These are phyloP conservation scores for Cadophora malorum DNA, from an alignment of 2,329 filamentous ascomycete genomes.

Conservation along the genomic window DNA sequence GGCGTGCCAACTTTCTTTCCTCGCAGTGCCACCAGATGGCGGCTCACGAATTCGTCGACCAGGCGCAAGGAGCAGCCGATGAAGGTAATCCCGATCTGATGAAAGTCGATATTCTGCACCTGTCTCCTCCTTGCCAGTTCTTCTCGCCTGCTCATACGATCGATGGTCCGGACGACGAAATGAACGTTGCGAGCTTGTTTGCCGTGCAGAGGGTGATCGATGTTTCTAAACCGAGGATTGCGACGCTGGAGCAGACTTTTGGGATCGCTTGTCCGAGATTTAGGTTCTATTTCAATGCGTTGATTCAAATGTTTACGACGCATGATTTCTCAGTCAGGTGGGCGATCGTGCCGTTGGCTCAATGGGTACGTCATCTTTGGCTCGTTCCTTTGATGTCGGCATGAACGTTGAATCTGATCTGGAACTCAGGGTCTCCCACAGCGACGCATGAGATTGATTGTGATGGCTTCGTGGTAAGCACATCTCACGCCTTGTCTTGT, in stretches of 20 bases:
- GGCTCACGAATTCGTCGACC: conserved; percentile 56
- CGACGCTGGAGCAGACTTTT: conserved; percentile 81
- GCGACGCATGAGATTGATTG: conserved; percentile 53
- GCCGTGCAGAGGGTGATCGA: conserved; percentile 61
- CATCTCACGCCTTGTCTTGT: neutral
- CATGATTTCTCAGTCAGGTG: conserved; percentile 74
- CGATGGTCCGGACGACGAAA: conserved; percentile 63
- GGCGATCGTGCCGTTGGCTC: conserved; percentile 61
- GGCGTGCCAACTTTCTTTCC: conserved; percentile 39
- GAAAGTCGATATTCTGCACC: conserved; percentile 71
- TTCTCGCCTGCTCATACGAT: conserved; percentile 76
- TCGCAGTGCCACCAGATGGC: conserved; percentile 56
- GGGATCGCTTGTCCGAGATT: conserved; percentile 65
- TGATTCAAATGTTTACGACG: conserved; percentile 69
- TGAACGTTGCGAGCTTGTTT: conserved; percentile 67
- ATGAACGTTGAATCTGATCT: neutral
- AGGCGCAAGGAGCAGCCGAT: conserved; percentile 20
- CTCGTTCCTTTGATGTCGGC: neutral
- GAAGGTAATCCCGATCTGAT: conserved; percentile 37
- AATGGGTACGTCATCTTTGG: conserved; percentile 47
- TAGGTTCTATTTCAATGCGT: conserved; percentile 59
- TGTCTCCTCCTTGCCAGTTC: conserved; percentile 79
- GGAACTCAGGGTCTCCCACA: conserved; percentile 39
- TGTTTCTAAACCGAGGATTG: conserved; percentile 66
- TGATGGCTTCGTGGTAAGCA: conserved; percentile 56